These are phyloP conservation scores for Epichloe elymi DNA, from an alignment of 2,329 filamentous ascomycete genomes.

Conservation along the genomic window DNA sequence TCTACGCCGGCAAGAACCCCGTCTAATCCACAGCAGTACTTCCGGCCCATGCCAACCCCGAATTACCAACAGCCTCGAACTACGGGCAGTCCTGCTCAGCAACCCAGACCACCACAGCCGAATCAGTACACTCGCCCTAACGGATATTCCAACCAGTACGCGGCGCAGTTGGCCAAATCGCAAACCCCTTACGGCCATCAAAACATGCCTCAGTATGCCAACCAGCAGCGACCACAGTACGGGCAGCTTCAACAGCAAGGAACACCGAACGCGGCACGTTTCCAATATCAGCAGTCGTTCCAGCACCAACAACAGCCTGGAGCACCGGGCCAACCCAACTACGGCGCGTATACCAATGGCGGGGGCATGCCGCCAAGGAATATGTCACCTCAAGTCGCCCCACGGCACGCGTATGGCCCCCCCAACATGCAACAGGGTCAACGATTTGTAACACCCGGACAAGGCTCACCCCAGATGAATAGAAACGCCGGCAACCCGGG, in stretches of 20 bases:
- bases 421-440: slow-evolving; percentile 21
- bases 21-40: slow-evolving; percentile 31
- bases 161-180: slow-evolving; percentile 37
- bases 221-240: slow-evolving; percentile 31
- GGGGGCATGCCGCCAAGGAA: slow-evolving; percentile 26
- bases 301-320: slow-evolving; percentile 19
- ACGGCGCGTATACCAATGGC: slow-evolving; percentile 30
- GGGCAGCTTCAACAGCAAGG: slow-evolving; percentile 28
- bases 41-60: slow-evolving; percentile 24
- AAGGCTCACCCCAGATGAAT: slow-evolving; percentile 18
- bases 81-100: slow-evolving; percentile 17
- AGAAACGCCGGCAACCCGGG: slow-evolving; percentile 21
- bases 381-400: slow-evolving; percentile 31
- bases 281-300: slow-evolving; percentile 23
- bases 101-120: slow-evolving; percentile 26
- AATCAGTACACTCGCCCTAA: slow-evolving; percentile 38
- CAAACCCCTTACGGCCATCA: slow-evolving; percentile 39
- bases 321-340: slow-evolving; percentile 24
- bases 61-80: slow-evolving; percentile 30
- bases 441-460: slow-evolving; percentile 20
- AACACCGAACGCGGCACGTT: slow-evolving; percentile 29
- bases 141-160: slow-evolving; percentile 32
- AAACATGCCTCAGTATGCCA: slow-evolving; percentile 33
- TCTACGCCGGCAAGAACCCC: slow-evolving; percentile 33
- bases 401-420: slow-evolving; percentile 25